phyloP scores from a whole-genome alignment of 2,329 filamentous ascomycete genomes.

The Magnaporthales sp. region DNA sequence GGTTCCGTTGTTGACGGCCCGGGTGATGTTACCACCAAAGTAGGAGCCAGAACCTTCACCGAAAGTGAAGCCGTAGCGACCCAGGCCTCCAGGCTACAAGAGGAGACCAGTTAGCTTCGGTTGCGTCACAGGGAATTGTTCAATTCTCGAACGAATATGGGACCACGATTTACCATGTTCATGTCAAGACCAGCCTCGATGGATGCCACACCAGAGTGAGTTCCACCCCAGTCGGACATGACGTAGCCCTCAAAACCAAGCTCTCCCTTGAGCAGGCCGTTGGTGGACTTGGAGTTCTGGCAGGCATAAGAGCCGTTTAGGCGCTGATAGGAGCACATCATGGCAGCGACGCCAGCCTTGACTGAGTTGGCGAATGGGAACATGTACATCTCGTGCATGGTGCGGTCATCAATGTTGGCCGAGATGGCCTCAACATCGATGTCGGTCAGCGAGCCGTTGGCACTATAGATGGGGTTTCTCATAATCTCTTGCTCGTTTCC shows the following conservation, averaged over 20 bases:
- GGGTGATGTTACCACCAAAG: conserved; percentile 55
- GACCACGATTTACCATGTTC: conserved; percentile 27
- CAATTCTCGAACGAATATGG: neutral
- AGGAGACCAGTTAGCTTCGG: neutral
- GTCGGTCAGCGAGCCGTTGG: conserved; percentile 29
- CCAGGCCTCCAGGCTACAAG: conserved; percentile 27
- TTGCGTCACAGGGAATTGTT: neutral
- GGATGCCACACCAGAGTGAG: conserved; percentile 24
- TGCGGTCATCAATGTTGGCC: conserved; percentile 60
- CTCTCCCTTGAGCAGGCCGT: conserved; percentile 66
- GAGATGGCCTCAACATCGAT: conserved; percentile 48
- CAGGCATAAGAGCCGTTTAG: conserved; percentile 70
- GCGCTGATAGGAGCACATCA: conserved; percentile 63
- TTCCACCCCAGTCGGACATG: conserved; percentile 52
- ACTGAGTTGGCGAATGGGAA: conserved; percentile 69
- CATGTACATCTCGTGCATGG: conserved; percentile 62
- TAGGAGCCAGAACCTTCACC: conserved; percentile 23
- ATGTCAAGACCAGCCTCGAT: conserved; percentile 39
- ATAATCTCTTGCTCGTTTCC: conserved; percentile 59
- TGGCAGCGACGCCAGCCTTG: conserved; percentile 50
- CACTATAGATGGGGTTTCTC: conserved; percentile 14
- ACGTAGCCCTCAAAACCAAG: conserved; percentile 73
- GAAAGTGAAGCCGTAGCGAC: conserved; percentile 19
- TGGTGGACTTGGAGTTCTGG: conserved; percentile 65
- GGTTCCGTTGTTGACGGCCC: conserved; percentile 69